These are phyloP conservation scores for Mycothermus thermophilus DNA, from an alignment of 495 filamentous ascomycete genomes.

Conservation along the genomic window DNA sequence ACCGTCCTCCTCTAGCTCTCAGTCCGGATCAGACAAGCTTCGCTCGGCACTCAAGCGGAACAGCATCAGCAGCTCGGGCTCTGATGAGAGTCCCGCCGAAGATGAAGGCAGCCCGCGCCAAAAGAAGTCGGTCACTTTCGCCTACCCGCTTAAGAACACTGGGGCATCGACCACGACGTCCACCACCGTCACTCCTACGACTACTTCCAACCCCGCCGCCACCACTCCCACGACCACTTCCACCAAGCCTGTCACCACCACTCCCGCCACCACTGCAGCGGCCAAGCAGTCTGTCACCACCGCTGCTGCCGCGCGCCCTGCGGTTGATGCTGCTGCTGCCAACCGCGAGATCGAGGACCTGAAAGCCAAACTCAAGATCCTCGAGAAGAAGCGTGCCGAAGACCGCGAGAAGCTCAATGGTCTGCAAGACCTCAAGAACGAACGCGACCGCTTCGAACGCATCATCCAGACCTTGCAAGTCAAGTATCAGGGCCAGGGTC, in stretches of 20 bases:
- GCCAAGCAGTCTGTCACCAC: constrained; percentile 11
- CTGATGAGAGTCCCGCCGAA: constrained; percentile 24
- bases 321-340: constrained; percentile 28
- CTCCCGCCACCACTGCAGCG: constrained; percentile 15
- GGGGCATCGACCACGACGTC: no score
- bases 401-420: constrained; percentile 77
- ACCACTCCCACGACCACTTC: no score
- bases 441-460: constrained; percentile 71
- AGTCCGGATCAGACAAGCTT: constrained; percentile 24
- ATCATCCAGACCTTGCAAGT: constrained; percentile 86
- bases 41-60: constrained; percentile 11
- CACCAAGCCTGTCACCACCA: no score
- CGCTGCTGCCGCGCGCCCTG: constrained; percentile 3
- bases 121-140: no score
- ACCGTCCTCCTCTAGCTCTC: constrained; percentile 28
- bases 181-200: no score
- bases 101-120: no score
- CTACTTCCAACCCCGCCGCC: no score
- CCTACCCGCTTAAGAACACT: no score
- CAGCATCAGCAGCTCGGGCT: constrained; percentile 20
- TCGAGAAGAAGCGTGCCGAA: constrained; percentile 71
- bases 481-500: constrained; percentile 77
- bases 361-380: constrained; percentile 60
- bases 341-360: constrained; percentile 65
- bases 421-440: constrained; percentile 61